A percentile compares a stretch with the other conserved stretches of the same genome.
These are phyloP conservation scores for Xerocomus amazonicus DNA, from an alignment of 1,284 basidiomycete species.

Conservation along the genomic window DNA sequence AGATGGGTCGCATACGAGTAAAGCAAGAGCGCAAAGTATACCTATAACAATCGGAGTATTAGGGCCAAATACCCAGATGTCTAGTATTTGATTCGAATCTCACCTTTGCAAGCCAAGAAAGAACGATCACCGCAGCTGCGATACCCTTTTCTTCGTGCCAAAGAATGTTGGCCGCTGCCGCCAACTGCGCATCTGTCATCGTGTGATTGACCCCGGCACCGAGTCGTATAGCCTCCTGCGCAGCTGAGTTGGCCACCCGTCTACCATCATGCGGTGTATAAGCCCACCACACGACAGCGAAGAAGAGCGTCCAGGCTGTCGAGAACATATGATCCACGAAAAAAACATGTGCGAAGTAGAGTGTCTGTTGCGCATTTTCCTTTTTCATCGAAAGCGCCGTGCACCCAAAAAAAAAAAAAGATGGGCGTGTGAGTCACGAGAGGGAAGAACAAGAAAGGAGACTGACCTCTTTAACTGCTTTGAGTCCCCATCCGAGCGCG, in stretches of 20 bases:
- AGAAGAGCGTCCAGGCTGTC: conserved; percentile 90
- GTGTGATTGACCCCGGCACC: conserved; percentile 47
- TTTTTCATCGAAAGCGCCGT: conserved; percentile 32
- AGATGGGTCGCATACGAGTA: conserved; percentile 96
- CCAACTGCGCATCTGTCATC: conserved; percentile 63
- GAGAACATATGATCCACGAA: conserved; percentile 89
- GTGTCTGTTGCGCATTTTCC: conserved; percentile 82
- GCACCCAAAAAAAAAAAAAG: neutral
- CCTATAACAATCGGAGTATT: conserved; percentile 43
- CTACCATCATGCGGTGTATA: conserved; percentile 89
- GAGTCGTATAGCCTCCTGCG: conserved; percentile 79
- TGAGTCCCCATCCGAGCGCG: conserved; percentile 85
- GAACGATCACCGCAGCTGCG: conserved; percentile 71
- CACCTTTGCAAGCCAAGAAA: conserved; percentile 91
- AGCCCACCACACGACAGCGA: conserved; percentile 87
- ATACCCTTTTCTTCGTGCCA: conserved; percentile 90
- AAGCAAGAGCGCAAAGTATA: conserved; percentile 88
- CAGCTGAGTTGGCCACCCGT: conserved; percentile 74
- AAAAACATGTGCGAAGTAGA: conserved; percentile 92
- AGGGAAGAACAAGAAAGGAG: neutral
- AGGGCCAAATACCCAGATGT: no score
- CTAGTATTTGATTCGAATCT: conserved; percentile 21
- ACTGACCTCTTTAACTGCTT: conserved; percentile 77
- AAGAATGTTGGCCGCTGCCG: conserved; percentile 69
- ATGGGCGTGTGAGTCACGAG: conserved; percentile 1